Evolutionary conservation across 306 rosid species (phyloP).

Genomic region (Cucurbita pepo): DNA sequence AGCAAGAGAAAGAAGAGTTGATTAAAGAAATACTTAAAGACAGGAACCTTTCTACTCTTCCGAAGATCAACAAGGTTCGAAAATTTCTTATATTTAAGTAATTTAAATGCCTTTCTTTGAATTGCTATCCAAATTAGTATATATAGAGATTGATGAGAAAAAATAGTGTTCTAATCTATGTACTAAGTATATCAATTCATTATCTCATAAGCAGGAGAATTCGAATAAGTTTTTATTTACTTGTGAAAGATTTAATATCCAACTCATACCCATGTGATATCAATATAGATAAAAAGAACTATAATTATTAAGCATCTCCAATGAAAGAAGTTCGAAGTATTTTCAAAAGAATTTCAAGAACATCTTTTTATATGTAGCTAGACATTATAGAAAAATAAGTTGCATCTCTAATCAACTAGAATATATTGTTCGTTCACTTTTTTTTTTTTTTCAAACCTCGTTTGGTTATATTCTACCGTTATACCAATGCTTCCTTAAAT

Average conservation of each 20-base stretch:
- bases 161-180: too few relatives aligned
- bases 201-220: too few relatives aligned
- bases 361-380: neutral
- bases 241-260: too few relatives aligned
- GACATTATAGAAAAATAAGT: neutral
- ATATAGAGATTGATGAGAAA: neutral
- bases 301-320: too few relatives aligned
- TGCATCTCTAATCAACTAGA: neutral
- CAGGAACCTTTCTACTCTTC: constrained; percentile 53
- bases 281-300: too few relatives aligned
- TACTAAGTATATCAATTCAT: too few relatives aligned
- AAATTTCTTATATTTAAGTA: neutral
- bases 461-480: neutral
- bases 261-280: too few relatives aligned
- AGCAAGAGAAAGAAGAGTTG: constrained; percentile 54
- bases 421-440: neutral
- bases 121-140: neutral
- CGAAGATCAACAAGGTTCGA: constrained; percentile 52
- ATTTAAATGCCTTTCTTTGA: neutral
- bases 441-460: too few relatives aligned
- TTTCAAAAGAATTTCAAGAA: too few relatives aligned
- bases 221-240: too few relatives aligned
- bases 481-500: neutral
- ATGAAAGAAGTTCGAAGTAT: neutral
- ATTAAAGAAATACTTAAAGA: constrained; percentile 40